Evolutionary conservation across 2,329 filamentous ascomycete species (phyloP).

Genomic region (Myotisia sp.): DNA sequence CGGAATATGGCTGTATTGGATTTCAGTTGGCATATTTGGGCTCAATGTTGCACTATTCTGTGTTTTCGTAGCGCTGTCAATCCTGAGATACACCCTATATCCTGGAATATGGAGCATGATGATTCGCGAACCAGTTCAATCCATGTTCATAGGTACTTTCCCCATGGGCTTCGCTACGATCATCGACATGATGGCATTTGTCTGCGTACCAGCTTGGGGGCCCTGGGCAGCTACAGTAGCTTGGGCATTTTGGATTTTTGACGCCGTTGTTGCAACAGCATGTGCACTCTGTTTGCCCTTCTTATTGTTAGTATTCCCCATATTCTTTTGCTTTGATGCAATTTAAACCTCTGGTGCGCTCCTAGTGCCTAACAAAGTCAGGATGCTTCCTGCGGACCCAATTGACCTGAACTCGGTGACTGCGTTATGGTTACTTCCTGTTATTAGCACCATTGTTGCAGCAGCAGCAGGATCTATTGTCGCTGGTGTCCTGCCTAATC

Average conservation of each 20-base stretch:
- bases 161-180: conserved; percentile 58
- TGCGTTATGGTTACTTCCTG: conserved; percentile 52
- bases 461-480: conserved; percentile 50
- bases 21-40: conserved; percentile 24
- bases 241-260: conserved; percentile 47
- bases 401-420: conserved; percentile 47
- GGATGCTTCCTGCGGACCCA: conserved; percentile 22
- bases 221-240: conserved; percentile 40
- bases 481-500: conserved; percentile 43
- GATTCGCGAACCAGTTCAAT: conserved; percentile 52
- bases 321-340: neutral
- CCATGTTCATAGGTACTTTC: conserved; percentile 53
- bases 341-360: neutral
- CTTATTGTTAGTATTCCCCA: conserved; percentile 34
- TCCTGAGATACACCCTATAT: conserved; percentile 50
- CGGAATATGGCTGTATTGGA: conserved; percentile 26
- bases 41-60: conserved; percentile 25
- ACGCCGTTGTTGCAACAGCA: conserved; percentile 39
- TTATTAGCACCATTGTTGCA: conserved; percentile 53
- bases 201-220: conserved; percentile 49
- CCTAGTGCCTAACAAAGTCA: conserved; percentile 4
- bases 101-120: conserved; percentile 52
- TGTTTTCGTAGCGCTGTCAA: conserved; percentile 33
- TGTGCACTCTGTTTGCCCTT: conserved; percentile 45
- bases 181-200: conserved; percentile 48